Evolutionary conservation across 139 green algal genomes (phyloP), one percentile per base, ranked within the genome.

Genomic region (Asterochloris sp.): DNA sequence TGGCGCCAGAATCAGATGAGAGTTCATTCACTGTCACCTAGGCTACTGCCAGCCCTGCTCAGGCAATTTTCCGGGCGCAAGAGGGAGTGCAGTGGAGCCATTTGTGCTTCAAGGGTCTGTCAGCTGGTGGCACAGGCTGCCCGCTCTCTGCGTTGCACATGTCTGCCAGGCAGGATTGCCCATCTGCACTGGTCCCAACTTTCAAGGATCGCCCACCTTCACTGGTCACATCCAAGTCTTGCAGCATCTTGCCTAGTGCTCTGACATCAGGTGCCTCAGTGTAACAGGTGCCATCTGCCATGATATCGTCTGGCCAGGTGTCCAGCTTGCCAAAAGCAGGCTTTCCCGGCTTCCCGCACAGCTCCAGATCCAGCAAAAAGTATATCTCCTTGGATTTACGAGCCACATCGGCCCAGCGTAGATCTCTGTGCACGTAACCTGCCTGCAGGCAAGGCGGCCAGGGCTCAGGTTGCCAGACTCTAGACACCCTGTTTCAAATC

Each of bases 291-390:
- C 60, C n/a, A n/a, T 77, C 27, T 28, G 60, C 27, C 12, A 77
- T 13, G 60, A 13, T 54, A 62, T 77, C 73, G n/a, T n/a, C n/a
- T n/a, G n/a, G n/a, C 73, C 73, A 77, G 6, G 60, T 77, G 73
- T 11, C 12, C 0, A 77, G 0, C 54, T 61, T 27, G 14, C 54
- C 1, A 26, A 23, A 1, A 24, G n/a, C 27, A 0, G 10, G 16
- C n/a, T 77, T 62, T 23, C 60, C 73, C 60, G 73, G 27, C 73
- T 28, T 62, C 54, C 21, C 27, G 60, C 73, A 77, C 24, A 28
- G 54, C 73, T 77, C 73, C 73, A 77, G 73, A 62, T 77, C 73
- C 0, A 77, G 14, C n/a, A 77, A 77, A 77, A 77, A 77, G 73
- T 77, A 77, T 10, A 28, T 28, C 73, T 13, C 60, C 0, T 77